Base-by-base conservation (phyloP, 176 grass and related monocot genomes). In the Lolium rigidum region DNA sequence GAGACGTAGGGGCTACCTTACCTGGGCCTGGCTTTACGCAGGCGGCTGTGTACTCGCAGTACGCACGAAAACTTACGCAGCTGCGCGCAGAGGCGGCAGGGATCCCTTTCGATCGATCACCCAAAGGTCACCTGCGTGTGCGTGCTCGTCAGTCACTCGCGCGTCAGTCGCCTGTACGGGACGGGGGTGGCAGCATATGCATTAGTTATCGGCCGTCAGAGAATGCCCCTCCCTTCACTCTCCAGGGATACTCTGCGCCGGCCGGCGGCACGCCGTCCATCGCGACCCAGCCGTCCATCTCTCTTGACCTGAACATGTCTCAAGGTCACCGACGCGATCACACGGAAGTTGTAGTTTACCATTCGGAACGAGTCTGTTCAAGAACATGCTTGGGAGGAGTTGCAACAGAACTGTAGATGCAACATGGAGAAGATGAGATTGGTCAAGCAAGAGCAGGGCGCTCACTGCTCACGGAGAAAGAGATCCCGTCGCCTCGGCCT, bases 21-120 rank as follows among this genome's bases (percentile, higher is more conserved):
- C 80, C 73, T 83, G 86, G 84, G 3, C 31, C 14, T 17, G n/a
- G 10, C 82, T 52, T 60, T 48, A 20, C 79, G 48, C 62, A 63
- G 22, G 61, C 18, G 66, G 15, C 66, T 39, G 52, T 15, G 43
- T 60, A 69, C 80, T 39, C 46, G 25, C 79, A 38, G 62, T 81
- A 21, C 6, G 80, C 80, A 81, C 61, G 62, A 88, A 81, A 88
- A 88, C 47, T 78, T 82, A 88, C 80, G 80, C 54, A 20, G 13
- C 52, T 11, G 28, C 50, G 11, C 37, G 35, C 80, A 56, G 67
- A 43, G 35, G 55, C 55, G n/a, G 55, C 76, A 26, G n/a, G 12
- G 73, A 31, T 69, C 83, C 70, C 17, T 46, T 74, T 85, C 58
- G 5, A 21, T 7, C 46, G 2, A 10, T 8, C 61, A 17, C 26